phyloP scores from a whole-genome alignment of 1,284 basidiomycete species.

The Gymnopus androsaceus region DNA sequence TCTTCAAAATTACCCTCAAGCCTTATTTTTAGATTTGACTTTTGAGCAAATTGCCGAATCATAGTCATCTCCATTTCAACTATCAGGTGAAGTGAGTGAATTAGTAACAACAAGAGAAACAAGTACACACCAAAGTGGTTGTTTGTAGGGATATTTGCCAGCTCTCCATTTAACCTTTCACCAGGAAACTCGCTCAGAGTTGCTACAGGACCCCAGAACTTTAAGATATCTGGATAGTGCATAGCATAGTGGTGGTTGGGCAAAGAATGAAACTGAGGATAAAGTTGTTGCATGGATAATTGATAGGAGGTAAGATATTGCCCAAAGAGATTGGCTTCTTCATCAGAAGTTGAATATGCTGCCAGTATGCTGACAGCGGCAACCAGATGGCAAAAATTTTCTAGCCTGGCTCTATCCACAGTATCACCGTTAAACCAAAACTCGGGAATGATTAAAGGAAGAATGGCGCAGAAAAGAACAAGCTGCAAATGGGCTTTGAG shows the following conservation, averaged over 20 bases:
- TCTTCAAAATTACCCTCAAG: no score
- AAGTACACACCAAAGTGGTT: constrained; percentile 12
- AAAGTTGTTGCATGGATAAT: constrained; percentile 5
- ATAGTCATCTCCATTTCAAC: constrained; percentile 16
- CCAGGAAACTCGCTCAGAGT: constrained; percentile 13
- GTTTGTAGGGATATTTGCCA: constrained; percentile 15
- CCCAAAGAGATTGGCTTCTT: constrained; percentile 9
- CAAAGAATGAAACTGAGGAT: neutral
- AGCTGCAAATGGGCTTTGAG: constrained; percentile 21
- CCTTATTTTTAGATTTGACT: constrained; percentile 9
- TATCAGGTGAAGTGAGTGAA: constrained; percentile 2
- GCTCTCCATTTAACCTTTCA: constrained; percentile 14
- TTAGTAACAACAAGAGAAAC: neutral
- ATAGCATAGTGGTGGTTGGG: constrained; percentile 18
- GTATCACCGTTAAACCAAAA: constrained; percentile 12
- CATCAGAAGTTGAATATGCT: constrained; percentile 15
- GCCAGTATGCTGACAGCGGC: constrained; percentile 17
- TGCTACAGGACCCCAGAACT: constrained; percentile 14
- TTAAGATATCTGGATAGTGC: constrained; percentile 13
- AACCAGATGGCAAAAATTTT: constrained; percentile 17
- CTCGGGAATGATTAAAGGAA: constrained; percentile 17
- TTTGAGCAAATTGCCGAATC: constrained; percentile 9
- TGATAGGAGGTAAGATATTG: constrained; percentile 10
- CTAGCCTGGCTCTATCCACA: neutral
- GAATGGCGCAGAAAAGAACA: constrained; percentile 12